These are phyloP conservation scores for Phytophthora boehmeriae DNA, from an alignment of 352 stramenopile genomes.

Conservation along the genomic window DNA sequence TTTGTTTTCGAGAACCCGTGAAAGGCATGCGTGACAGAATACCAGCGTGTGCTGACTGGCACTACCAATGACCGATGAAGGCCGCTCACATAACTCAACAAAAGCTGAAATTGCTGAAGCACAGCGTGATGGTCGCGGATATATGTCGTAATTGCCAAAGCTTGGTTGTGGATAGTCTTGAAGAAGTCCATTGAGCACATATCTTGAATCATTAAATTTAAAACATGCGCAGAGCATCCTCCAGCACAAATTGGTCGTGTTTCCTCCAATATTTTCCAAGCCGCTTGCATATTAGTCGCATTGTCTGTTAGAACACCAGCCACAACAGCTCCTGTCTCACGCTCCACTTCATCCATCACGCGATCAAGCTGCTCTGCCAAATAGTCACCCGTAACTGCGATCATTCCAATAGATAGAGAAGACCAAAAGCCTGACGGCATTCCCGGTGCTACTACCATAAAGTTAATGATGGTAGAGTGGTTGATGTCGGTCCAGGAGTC, in stretches of 20 bases:
- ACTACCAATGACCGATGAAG: not conserved
- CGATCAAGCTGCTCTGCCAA: not conserved
- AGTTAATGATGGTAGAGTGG: not conserved
- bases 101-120: not conserved
- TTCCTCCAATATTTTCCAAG: not conserved
- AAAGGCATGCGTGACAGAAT: too few species aligned
- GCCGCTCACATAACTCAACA: not conserved
- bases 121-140: constrained; percentile 9
- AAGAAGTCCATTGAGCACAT: not conserved
- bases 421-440: not conserved
- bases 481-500: not conserved
- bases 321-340: not conserved
- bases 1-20: not conserved
- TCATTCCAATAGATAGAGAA: not conserved
- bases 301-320: not conserved
- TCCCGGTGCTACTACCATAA: not conserved
- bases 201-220: not conserved
- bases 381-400: not conserved
- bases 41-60: not conserved
- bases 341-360: not conserved
- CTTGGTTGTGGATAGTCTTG: not conserved
- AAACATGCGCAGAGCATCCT: not conserved
- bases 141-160: constrained; percentile 1
- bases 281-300: not conserved
- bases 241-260: not conserved